These are phyloP conservation scores for Carallia pectinifolia DNA, from an alignment of 345 rosid species.

Conservation along the genomic window DNA sequence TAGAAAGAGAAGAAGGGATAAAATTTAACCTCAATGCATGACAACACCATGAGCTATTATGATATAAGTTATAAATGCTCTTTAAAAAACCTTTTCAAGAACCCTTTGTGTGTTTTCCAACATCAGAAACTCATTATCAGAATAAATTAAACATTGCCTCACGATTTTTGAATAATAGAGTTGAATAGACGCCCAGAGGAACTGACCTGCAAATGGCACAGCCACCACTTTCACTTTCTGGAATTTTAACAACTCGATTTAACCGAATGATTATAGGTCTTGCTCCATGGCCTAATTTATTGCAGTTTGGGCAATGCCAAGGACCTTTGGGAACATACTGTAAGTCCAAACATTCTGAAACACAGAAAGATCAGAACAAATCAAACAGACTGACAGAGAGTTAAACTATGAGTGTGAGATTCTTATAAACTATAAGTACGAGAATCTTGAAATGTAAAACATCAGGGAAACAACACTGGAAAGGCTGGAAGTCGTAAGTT, in stretches of 20 bases:
- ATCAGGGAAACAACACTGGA: no score
- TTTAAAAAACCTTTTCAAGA: no score
- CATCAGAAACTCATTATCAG: no score
- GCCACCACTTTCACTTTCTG: conserved; percentile 83
- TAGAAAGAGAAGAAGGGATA: no score
- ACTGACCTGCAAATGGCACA: conserved; percentile 92
- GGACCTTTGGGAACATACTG: conserved; percentile 61
- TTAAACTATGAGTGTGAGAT: no score
- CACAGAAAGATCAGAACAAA: conserved; percentile 24
- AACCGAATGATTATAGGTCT: conserved; percentile 61
- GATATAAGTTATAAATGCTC: no score
- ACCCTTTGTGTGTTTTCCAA: no score
- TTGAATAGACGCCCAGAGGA: neutral
- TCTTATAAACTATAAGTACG: no score
- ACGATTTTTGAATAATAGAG: neutral
- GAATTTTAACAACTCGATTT: conserved; percentile 67
- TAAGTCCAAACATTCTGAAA: conserved; percentile 82
- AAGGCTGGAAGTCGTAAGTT: no score
- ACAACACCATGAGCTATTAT: no score
- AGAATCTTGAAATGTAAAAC: no score
- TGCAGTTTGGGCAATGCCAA: conserved; percentile 83
- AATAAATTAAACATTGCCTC: neutral
- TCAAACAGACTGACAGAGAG: conserved; percentile 9
- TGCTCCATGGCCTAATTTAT: conserved; percentile 39
- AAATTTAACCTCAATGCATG: no score